Base-by-base conservation (phyloP, 2,329 filamentous ascomycete species). In the Alternaria gansuensis region DNA sequence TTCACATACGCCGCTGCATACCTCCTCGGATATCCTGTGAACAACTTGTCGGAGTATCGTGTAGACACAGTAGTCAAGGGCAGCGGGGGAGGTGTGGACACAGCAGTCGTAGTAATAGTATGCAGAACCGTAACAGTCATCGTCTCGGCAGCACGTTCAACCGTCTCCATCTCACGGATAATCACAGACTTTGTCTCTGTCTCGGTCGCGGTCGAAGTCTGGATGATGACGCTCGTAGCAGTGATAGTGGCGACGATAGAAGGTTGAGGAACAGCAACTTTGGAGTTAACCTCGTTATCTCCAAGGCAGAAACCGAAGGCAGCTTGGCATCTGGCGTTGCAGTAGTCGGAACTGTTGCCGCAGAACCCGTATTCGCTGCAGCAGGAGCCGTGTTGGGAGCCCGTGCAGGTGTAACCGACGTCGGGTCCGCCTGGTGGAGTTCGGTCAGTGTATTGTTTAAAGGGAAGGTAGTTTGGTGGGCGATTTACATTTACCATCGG, bases 241-340 rank as follows among this genome's bases (percentile, higher is more conserved):
- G 21, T 40, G 17, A 2, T 11, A 13, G 21, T 24, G 21, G 8
- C 5, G 21, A 40, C 17, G 17, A 23, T 4, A 13, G 24, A 14
- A 33, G 29, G 44, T 21, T 34, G 17, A 31, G 29, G 31, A 10
- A 11, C 31, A 4, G 44, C 44, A 36, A 33, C 8, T 24, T 24
- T 21, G 13, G 11, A 31, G 17, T 23, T 17, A 0, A 29, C 11
- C 5, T 40, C 21, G 11, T 24, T 24, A 7, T 40, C 37, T 23
- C 21, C 5, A 28, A 43, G 39, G 39, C 60, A 62, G 37, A 17
- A 39, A n/a, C 60, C 60, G 23, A 57, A 57, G 24, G 11, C 7
- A n/a, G 37, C 13, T 23, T 62, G 54, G 9, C 72, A 77, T 1
- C 65, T 63, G 0, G 55, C 55, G 5, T 59, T 59, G 45, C 72